These are phyloP conservation scores for Cephaloascus albidus DNA, from an alignment of 805 yeast species.

Conservation along the genomic window DNA sequence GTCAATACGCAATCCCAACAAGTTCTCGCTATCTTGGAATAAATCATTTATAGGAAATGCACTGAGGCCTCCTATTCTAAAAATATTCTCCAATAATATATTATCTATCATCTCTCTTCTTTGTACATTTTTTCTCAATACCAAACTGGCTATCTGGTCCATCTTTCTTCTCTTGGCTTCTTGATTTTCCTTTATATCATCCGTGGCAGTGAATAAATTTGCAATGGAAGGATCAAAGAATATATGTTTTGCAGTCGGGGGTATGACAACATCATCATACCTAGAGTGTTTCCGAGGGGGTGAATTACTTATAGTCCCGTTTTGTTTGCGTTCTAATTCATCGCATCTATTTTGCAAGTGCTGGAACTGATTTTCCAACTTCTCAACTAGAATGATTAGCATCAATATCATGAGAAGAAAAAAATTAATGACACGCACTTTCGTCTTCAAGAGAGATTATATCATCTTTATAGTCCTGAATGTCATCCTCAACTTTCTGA, in stretches of 20 bases:
- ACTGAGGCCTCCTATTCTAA: conserved; percentile 39
- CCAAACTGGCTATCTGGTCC: conserved; percentile 1
- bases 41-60: conserved; percentile 38
- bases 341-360: neutral
- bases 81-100: conserved; percentile 35
- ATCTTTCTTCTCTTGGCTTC: conserved; percentile 3
- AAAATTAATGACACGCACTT: neutral
- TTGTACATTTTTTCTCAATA: conserved; percentile 3
- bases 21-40: conserved; percentile 15
- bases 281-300: neutral
- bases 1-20: conserved; percentile 45
- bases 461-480: neutral
- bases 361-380: neutral
- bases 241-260: conserved; percentile 14
- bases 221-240: conserved; percentile 17
- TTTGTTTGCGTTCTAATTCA: neutral
- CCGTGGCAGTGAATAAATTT: conserved; percentile 4
- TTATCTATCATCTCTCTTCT: conserved; percentile 14
- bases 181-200: conserved; percentile 1
- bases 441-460: neutral
- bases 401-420: too few species aligned
- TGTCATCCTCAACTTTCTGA: neutral
- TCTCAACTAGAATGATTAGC: neutral
- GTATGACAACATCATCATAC: conserved; percentile 4
- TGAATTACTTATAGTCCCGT: neutral